Conservation (phyloP, 2,329 filamentous ascomycete genomes). For the Leptographium radiaticola region DNA sequence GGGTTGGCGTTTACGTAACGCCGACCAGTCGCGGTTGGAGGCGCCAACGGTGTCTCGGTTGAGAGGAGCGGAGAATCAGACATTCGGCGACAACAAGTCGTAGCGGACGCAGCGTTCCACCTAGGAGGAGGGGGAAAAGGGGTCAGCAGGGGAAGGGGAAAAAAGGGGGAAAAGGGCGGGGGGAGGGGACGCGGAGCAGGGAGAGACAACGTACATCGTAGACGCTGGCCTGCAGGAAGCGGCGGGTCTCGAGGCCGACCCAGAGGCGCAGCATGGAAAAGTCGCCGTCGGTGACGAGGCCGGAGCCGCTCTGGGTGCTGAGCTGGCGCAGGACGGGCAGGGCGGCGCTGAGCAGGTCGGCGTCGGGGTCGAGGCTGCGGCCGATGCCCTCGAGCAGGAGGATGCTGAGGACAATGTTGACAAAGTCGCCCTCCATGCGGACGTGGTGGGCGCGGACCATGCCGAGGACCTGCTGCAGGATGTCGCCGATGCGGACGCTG, state of each 20-base stretch:
- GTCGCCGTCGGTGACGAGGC: slow-evolving; percentile 59
- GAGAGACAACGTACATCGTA: slow-evolving; percentile 61
- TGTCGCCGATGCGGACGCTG: slow-evolving; percentile 91
- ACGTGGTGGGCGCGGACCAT: slow-evolving; percentile 94
- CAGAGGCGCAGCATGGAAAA: slow-evolving; percentile 83
- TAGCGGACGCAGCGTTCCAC: no score
- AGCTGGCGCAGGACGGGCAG: slow-evolving; percentile 83
- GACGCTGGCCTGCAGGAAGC: slow-evolving; percentile 79
- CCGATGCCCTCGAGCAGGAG: slow-evolving; percentile 90
- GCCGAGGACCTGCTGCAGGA: slow-evolving; percentile 74
- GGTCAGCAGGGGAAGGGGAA: not conserved
- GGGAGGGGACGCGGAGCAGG: not conserved
- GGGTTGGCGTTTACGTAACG: no score
- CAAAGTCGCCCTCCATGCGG: slow-evolving; percentile 88
- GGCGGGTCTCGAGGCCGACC: slow-evolving; percentile 78
- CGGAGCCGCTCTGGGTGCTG: slow-evolving; percentile 60
- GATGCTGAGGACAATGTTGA: slow-evolving; percentile 95
- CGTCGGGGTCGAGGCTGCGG: slow-evolving; percentile 67
- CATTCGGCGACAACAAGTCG: no score
- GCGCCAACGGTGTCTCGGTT: no score
- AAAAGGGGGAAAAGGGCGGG: not conserved
- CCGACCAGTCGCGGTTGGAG: no score
- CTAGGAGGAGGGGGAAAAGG: not conserved
- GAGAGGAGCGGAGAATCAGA: no score
- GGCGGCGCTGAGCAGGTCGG: slow-evolving; percentile 77